Evolutionary conservation across 2,329 filamentous ascomycete species (phyloP), one percentile per base, ranked within the genome.

Genomic region (Ilyonectria destructans): DNA sequence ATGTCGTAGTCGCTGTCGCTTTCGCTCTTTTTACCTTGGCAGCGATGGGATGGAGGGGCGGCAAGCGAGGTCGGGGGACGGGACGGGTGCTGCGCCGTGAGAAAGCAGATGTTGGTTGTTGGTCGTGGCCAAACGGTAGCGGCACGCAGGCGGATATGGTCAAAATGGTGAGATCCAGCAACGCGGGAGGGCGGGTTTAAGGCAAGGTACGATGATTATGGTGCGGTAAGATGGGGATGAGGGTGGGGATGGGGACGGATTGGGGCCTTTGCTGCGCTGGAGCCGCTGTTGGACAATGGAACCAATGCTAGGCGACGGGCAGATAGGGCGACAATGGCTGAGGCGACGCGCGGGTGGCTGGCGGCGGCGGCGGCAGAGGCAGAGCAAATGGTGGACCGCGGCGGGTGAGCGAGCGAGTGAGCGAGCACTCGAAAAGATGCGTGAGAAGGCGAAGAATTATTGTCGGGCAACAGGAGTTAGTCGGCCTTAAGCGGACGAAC

Each of bases 401-500:
- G 45, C 12, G 4, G 15, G 48, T 51, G 26, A 31, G 23, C 31
- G 26, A 29, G 21, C 13, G 12, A 31, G 48, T 26, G 9, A 48
- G 21, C 15, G 46, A 17, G 21, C 5, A 26, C 26, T 26, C 26
- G 26, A 1, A 6, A 29, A 4, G 26, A n/a, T 13, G 40, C 55
- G 43, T 51, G 45, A 31, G 19, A 19, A 12, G 26, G 40, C 35
- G 21, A 31, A 46, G 31, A 62, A 37, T 56, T 46, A 31, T 40
- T n/a, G 57, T 54, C 59, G 19, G 49, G 49, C 31, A 54, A 35
- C 45, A 35, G 51, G 51, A 21, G 51, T 54, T 54, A 54, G 51
- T 54, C 51, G 51, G 59, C 37, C 52, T 55, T 62, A 52, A 46
- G 59, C 59, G 59, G 59, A 37, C 37, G 59, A 62, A 62, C 43